A percentile compares a stretch with the other conserved stretches of the same genome.
Conservation (phyloP, 179 eudicot genomes). For the Vitellaria paradoxa region DNA sequence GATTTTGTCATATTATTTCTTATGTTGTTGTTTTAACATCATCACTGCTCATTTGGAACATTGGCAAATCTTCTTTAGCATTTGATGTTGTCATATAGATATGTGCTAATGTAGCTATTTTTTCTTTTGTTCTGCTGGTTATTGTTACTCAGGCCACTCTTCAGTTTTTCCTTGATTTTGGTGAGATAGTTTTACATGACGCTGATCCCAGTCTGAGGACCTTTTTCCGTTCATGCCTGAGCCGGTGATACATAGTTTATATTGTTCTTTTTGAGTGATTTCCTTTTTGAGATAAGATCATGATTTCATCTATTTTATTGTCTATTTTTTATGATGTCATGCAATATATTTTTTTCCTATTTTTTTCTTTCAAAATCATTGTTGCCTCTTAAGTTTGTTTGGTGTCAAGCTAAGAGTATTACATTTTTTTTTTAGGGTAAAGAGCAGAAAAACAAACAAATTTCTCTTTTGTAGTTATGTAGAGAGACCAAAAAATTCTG, state of each 20-base stretch:
- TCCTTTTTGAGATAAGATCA: background rate
- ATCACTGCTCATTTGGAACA: background rate
- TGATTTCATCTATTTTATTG: background rate
- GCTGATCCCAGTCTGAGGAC: conserved; percentile 87
- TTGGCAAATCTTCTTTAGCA: background rate
- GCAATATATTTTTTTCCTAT: background rate
- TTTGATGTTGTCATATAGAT: background rate
- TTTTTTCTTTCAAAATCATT: background rate
- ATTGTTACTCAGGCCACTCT: conserved; percentile 70
- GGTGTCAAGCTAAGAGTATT: background rate
- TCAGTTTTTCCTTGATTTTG: conserved; percentile 91
- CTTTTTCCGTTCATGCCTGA: conserved; percentile 84
- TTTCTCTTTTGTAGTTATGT: background rate
- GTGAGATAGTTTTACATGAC: conserved; percentile 89
- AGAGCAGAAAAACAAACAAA: background rate
- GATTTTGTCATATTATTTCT: background rate
- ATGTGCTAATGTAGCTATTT: background rate
- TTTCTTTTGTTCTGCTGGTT: background rate
- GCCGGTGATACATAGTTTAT: conserved; percentile 54
- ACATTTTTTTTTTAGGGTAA: background rate
- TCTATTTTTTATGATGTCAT: background rate
- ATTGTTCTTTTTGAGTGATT: background rate
- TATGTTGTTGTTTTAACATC: background rate
- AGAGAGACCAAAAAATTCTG: background rate
- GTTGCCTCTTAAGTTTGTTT: background rate